Evolutionary conservation across 2,329 filamentous ascomycete species (phyloP).

Genomic region (Sclerotiophoma versabilis): DNA sequence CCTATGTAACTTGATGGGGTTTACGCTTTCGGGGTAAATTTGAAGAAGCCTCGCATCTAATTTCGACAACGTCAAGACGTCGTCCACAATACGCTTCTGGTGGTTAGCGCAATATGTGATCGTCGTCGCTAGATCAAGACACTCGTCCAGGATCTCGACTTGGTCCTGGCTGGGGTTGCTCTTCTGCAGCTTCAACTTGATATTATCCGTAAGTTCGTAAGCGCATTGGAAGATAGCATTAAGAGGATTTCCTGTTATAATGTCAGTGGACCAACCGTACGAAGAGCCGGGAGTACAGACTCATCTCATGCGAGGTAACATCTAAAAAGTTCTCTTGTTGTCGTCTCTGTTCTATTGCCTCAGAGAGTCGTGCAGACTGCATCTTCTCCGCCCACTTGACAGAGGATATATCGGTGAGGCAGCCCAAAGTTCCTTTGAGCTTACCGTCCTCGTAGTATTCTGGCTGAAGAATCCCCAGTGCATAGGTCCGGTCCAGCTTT

Average conservation of each 20-base stretch:
- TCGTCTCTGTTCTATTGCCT: constrained; percentile 79
- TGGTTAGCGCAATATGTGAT: constrained; percentile 40
- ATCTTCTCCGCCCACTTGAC: constrained; percentile 84
- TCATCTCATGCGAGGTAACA: constrained; percentile 76
- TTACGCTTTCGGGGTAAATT: constrained; percentile 26
- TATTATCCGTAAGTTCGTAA: constrained; percentile 64
- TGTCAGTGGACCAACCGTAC: background rate
- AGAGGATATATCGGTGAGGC: constrained; percentile 83
- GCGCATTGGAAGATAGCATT: constrained; percentile 77
- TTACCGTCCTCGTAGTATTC: constrained; percentile 68
- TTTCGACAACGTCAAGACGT: constrained; percentile 29
- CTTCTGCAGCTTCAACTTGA: constrained; percentile 59
- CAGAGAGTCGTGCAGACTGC: constrained; percentile 76
- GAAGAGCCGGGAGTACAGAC: constrained; percentile 33
- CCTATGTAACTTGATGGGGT: constrained; percentile 34
- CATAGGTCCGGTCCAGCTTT: constrained; percentile 71
- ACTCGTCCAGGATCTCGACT: constrained; percentile 62
- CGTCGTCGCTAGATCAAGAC: constrained; percentile 53
- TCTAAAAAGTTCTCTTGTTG: constrained; percentile 83
- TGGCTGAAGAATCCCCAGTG: constrained; percentile 75
- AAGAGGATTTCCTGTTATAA: constrained; percentile 63
- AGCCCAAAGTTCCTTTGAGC: constrained; percentile 77
- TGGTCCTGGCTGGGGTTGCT: constrained; percentile 55
- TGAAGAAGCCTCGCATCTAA: constrained; percentile 31
- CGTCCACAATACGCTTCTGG: constrained; percentile 41